Conservation (phyloP, 306 rosid species). For the Sesbania bispinosa region DNA sequence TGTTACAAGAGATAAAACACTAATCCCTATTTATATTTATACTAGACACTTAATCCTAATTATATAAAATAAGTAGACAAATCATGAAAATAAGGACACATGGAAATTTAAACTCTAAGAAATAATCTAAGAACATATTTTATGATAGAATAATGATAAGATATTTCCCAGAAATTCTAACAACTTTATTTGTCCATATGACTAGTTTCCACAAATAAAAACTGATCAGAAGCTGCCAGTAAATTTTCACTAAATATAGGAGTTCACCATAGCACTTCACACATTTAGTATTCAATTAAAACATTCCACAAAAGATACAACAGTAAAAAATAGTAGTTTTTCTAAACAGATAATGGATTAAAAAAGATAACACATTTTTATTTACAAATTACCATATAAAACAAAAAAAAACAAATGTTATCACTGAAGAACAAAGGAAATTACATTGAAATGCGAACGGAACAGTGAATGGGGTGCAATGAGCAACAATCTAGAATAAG, state of each 20-base stretch:
- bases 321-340: constrained; percentile 3
- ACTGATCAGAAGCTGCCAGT: not conserved
- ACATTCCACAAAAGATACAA: constrained; percentile 17
- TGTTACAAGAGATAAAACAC: too few relatives aligned
- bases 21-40: too few relatives aligned
- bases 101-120: too few relatives aligned
- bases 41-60: too few relatives aligned
- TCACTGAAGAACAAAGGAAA: constrained; percentile 20
- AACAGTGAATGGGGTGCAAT: constrained; percentile 82
- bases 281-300: constrained; percentile 7
- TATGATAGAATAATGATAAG: too few relatives aligned
- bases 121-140: too few relatives aligned
- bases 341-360: not conserved
- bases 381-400: not conserved
- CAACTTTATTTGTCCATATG: not conserved
- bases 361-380: not conserved
- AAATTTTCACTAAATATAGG: constrained; percentile 5
- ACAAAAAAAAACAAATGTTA: constrained; percentile 4
- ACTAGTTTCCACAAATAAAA: constrained; percentile 12
- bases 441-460: constrained; percentile 92
- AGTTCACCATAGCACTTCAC: constrained; percentile 6
- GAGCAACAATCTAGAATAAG: constrained; percentile 85
- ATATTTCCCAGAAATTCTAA: too few relatives aligned
- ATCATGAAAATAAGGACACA: too few relatives aligned
- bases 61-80: too few relatives aligned